phyloP scores from a whole-genome alignment of 768 basidiomycete genomes.

The Obba rivulosa region DNA sequence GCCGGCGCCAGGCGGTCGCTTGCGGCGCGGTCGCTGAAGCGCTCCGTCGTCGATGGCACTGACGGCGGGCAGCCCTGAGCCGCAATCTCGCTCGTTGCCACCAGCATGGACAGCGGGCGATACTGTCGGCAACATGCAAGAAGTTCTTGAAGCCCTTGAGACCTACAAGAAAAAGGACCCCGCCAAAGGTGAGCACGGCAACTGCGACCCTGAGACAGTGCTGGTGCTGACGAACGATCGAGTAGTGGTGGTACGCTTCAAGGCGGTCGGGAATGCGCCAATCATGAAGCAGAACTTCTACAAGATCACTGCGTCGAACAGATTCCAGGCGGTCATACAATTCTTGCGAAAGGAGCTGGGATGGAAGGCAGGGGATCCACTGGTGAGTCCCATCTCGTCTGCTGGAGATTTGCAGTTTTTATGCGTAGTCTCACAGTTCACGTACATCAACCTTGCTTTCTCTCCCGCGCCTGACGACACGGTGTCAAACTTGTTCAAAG shows the following conservation, averaged over 20 bases:
- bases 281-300: conserved; percentile 99
- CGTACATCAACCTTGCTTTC: conserved; percentile 75
- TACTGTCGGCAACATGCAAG: conserved; percentile 24
- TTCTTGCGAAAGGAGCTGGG: conserved; percentile 87
- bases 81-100: conserved; percentile 18
- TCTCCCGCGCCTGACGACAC: conserved; percentile 75
- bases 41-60: conserved; percentile 7
- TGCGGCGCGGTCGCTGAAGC: background rate
- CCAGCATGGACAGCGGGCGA: conserved; percentile 25
- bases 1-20: too few relatives aligned
- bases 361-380: conserved; percentile 79
- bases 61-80: conserved; percentile 17
- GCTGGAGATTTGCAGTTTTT: background rate
- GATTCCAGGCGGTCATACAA: conserved; percentile 92
- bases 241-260: conserved; percentile 95
- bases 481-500: conserved; percentile 66
- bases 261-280: conserved; percentile 94
- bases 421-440: conserved; percentile 40
- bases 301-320: conserved; percentile 92
- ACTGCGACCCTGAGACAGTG: background rate
- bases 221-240: too few relatives aligned
- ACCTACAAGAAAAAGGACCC: conserved; percentile 84
- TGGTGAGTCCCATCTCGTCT: conserved; percentile 25
- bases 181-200: conserved; percentile 53
- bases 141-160: conserved; percentile 70